Base-by-base conservation (phyloP, 2,329 filamentous ascomycete genomes). In the Beauveria australis region DNA sequence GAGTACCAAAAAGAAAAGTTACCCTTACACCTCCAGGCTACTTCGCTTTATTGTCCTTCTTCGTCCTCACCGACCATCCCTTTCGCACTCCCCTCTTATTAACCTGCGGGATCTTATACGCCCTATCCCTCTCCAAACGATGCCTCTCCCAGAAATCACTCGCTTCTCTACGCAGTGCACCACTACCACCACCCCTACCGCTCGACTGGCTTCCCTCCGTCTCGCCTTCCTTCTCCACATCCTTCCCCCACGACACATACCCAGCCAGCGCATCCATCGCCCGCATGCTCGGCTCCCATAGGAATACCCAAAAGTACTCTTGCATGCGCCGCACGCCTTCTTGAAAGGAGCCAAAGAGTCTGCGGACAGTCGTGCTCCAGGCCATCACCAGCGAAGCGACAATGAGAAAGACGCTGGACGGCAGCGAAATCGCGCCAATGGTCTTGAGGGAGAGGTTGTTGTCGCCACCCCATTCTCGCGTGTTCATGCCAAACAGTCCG, bases 401-500 rank as follows among this genome's bases (percentile, higher is more conserved):
- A 46, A 86, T 81, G 9, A 86, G 66, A 1, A 75, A 47, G n/a
- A 70, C 72, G 44, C 78, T 85, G 7, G 73, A 71, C 46, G 76
- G 84, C 49, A 79, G 71, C 3, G 80, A 74, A 53, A 84, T 76
- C 41, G 71, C 65, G 2, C 80, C 81, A 24, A 84, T 81, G 3
- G 73, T 72, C 16, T 63, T 65, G 8, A 83, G 70, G 3, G 73
- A 70, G 1, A 78, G 70, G 12, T 80, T 75, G 24, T 79, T 73
- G 18, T 73, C 73, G 2, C 76, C 79, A 33, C 79, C 81, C 84
- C 84, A 86, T 69, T 87, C 83, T 4, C 70, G 72, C 3, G 82
- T 83, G 65, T 88, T 87, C 79, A 87, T 87, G 58, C 85, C 84
- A 59, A 87, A 87, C 1, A 88, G 68, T 3, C 82, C 81, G 0